Conservation (phyloP, 495 filamentous ascomycete genomes). For the Trichoderma asperelloides region DNA sequence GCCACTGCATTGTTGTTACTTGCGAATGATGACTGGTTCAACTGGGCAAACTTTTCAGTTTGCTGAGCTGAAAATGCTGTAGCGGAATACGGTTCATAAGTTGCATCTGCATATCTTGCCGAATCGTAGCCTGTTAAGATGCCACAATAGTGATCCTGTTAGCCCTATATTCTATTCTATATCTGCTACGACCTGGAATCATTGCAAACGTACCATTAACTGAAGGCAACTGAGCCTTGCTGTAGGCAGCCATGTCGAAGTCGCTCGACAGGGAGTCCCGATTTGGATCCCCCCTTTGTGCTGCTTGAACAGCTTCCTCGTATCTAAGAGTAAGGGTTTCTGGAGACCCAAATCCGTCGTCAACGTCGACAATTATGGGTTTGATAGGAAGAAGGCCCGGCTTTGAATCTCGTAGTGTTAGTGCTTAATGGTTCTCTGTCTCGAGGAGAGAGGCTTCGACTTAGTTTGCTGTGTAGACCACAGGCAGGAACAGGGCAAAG, state of each 20-base stretch:
- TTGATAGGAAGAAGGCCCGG: slow-evolving; percentile 18
- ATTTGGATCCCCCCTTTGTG: slow-evolving; percentile 32
- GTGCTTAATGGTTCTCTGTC: not conserved
- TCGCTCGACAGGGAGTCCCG: slow-evolving; percentile 29
- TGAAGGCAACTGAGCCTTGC: slow-evolving; percentile 36
- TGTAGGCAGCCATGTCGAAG: slow-evolving; percentile 46
- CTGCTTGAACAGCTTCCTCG: slow-evolving; percentile 29
- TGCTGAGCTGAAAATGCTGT: slow-evolving; percentile 32
- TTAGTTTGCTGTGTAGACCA: not conserved
- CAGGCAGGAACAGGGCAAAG: not conserved
- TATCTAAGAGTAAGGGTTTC: slow-evolving; percentile 22
- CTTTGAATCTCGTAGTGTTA: slow-evolving; percentile 16
- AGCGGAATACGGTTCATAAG: slow-evolving; percentile 34
- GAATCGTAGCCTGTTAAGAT: slow-evolving; percentile 37
- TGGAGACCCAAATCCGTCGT: slow-evolving; percentile 24
- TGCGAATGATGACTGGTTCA: slow-evolving; percentile 46
- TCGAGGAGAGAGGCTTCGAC: not conserved
- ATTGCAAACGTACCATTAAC: slow-evolving; percentile 28
- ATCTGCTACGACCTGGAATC: too few species aligned
- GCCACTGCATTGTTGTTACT: slow-evolving; percentile 38
- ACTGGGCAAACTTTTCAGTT: slow-evolving; percentile 37
- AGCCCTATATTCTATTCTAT: not conserved
- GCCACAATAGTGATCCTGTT: slow-evolving; percentile 22
- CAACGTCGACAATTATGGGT: slow-evolving; percentile 23
- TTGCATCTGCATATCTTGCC: slow-evolving; percentile 31